Conservation (phyloP, 306 rosid genomes). For the Quercus dentata region DNA sequence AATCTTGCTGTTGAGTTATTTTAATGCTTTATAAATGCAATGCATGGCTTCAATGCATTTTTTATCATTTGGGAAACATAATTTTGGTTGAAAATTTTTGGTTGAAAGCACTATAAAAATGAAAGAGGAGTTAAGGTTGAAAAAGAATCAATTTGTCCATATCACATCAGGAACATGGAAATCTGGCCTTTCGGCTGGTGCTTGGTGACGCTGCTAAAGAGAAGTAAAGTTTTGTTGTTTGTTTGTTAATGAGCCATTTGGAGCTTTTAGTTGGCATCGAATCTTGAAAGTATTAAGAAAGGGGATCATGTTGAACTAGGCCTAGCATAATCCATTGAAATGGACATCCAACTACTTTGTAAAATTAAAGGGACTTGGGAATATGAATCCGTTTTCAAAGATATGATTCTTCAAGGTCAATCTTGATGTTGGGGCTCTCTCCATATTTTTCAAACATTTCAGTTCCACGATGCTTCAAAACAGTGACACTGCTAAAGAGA, state of each 20-base stretch:
- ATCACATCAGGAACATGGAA: no score
- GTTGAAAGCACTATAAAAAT: no score
- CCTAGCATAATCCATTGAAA: constrained; percentile 13
- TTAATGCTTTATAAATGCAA: neutral
- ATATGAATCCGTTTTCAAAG: constrained; percentile 30
- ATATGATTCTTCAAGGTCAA: constrained; percentile 52
- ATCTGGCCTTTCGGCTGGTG: no score
- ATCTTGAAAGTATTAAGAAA: neutral
- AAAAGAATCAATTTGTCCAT: no score
- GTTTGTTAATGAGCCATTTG: no score
- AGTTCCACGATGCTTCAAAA: no score
- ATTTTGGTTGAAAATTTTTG: neutral
- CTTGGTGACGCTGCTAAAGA: no score
- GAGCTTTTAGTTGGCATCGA: neutral
- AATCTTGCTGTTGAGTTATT: neutral
- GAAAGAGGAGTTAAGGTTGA: no score
- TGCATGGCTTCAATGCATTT: neutral
- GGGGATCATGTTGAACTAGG: constrained; percentile 16
- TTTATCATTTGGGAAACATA: neutral
- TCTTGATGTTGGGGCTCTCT: constrained; percentile 25
- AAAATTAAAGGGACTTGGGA: constrained; percentile 16
- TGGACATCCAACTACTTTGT: constrained; percentile 24
- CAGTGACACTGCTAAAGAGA: no score
- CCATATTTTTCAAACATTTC: neutral
- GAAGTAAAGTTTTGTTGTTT: no score